Base-by-base conservation (phyloP, 192 early-diverging fungal species). In the Backusella parvicylindrica region DNA sequence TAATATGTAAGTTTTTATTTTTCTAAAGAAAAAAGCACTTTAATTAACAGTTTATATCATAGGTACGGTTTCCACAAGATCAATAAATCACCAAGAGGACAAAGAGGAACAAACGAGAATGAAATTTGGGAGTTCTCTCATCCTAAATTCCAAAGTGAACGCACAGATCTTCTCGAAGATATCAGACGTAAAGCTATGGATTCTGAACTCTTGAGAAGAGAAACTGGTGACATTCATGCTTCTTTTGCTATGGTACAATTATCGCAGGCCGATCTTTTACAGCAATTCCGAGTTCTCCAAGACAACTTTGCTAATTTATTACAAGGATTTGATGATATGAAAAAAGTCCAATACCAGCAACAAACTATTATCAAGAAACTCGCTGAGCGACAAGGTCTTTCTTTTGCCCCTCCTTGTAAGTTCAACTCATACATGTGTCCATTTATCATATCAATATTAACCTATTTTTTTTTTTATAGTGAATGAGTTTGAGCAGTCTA, bases 1-100 rank as follows among this genome's bases (percentile, higher is more conserved):
- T 9, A 97, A 97, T 82, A 92, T 96, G 92, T 97, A 99, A 80
- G 87, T 95, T 65, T 74, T 65, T 6, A 94, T 65, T 74, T 74
- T 21, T 15, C 23, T 65, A 13, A 18, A 7, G 4, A 36, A 15
- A 89, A 41, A 0, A 13, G 2, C 1, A 21, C 18, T n/a, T 47
- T 47, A 47, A 47, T 18, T n/a, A 47, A 47, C 18, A 21, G 1
- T 47, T 41, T 41, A 41, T n/a, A n/a, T n/a, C 43, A 47, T 9
- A 75, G 73, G 67, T 87, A 89, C 76, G 88, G 89, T 28, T 93
- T 93, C 77, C 89, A 90, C 81, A 93, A 93, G 72, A 83, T 92
- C 33, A 93, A 91, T 81, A 91, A 92, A 75, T 88, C 88, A 40
- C 85, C 89, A 53, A 83, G 89, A 32, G 85, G 89, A 11, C 86